Evolutionary conservation across 495 filamentous ascomycete species (phyloP).

Genomic region (Lentithecium fluviatile): DNA sequence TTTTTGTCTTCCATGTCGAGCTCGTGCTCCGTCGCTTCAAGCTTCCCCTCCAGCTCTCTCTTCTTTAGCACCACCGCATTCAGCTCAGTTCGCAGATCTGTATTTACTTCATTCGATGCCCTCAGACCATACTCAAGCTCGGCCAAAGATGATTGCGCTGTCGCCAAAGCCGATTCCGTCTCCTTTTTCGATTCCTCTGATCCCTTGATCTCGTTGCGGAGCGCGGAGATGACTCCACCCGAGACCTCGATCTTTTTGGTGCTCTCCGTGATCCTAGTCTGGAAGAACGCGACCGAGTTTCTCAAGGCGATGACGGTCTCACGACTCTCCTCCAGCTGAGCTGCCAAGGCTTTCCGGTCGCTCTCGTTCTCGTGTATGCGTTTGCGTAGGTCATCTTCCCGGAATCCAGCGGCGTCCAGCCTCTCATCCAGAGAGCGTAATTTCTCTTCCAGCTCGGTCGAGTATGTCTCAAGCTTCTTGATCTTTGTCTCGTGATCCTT

Average conservation of each 20-base stretch:
- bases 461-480: conserved; percentile 18
- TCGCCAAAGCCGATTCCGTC: conserved; percentile 15
- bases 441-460: conserved; percentile 17
- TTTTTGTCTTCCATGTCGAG: conserved; percentile 1
- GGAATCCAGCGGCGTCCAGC: neutral
- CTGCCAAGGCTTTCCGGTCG: neutral
- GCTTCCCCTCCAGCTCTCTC: conserved; percentile 8
- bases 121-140: conserved; percentile 12
- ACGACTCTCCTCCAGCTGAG: neutral
- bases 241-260: conserved; percentile 10
- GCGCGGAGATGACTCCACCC: conserved; percentile 10
- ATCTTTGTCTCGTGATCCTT: conserved; percentile 4
- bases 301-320: neutral
- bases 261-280: conserved; percentile 22
- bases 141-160: neutral
- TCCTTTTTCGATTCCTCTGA: conserved; percentile 6
- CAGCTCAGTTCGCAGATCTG: conserved; percentile 12
- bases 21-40: conserved; percentile 8
- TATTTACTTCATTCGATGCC: conserved; percentile 2
- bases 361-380: conserved; percentile 5
- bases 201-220: conserved; percentile 12
- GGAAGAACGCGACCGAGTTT: conserved; percentile 11
- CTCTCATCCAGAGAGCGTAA: neutral
- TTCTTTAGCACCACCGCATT: neutral
- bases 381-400: neutral